A percentile compares a stretch with the other conserved stretches of the same genome.
phyloP scores from a whole-genome alignment of 768 basidiomycete genomes.

The Dioszegia aurantiaca region DNA sequence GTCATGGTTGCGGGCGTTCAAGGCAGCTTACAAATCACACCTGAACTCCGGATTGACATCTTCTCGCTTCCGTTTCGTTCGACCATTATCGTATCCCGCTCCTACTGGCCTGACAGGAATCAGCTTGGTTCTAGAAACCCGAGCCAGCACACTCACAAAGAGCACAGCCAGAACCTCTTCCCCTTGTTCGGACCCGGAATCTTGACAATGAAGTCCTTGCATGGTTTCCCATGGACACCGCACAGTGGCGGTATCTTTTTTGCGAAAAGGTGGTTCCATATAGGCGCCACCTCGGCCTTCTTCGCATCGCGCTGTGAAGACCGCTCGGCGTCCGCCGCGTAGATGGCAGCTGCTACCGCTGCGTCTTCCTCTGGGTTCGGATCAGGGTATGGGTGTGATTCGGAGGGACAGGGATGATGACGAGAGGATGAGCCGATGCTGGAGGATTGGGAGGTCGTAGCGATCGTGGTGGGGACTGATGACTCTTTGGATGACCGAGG shows the following conservation, averaged over 20 bases:
- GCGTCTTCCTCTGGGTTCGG: constrained; percentile 29
- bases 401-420: constrained; percentile 1
- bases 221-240: constrained; percentile 47
- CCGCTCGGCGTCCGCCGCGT: constrained; percentile 32
- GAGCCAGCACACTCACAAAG: constrained; percentile 36
- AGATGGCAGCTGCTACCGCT: constrained; percentile 31
- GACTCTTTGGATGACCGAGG: constrained; percentile 4
- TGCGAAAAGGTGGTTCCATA: constrained; percentile 49
- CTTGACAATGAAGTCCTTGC: constrained; percentile 51
- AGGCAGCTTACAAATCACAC: constrained; percentile 47
- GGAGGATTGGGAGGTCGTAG: constrained; percentile 11
- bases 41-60: constrained; percentile 50
- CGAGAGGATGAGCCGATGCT: constrained; percentile 7
- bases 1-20: background rate
- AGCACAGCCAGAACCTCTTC: constrained; percentile 52
- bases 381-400: background rate
- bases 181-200: constrained; percentile 51
- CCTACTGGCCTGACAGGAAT: constrained; percentile 46
- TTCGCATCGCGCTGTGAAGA: constrained; percentile 25
- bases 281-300: constrained; percentile 37
- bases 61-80: constrained; percentile 46
- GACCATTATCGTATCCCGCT: constrained; percentile 48
- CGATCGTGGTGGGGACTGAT: background rate
- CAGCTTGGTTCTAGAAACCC: constrained; percentile 6
- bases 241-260: constrained; percentile 51